phyloP scores from a whole-genome alignment of 352 stramenopile genomes.

The Pythium sukuiense region DNA sequence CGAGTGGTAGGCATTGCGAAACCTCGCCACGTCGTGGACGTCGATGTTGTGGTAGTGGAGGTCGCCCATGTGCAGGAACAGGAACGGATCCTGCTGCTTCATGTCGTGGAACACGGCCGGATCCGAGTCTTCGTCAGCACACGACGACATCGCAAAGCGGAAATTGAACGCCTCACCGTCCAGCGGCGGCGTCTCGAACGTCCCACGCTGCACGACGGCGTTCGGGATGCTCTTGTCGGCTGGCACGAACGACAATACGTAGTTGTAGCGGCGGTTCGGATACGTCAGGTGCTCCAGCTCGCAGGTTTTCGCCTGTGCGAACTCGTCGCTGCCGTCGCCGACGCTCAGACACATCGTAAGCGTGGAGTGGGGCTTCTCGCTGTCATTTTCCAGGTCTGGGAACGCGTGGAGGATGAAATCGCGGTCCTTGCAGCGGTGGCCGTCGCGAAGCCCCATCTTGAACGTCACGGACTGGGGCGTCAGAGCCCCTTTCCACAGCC shows the following conservation, averaged over 20 bases:
- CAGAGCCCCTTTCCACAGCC: constrained; percentile 74
- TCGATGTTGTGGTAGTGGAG: constrained; percentile 87
- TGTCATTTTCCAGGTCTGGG: constrained; percentile 35
- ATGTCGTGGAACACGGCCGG: constrained; percentile 60
- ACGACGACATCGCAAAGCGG: constrained; percentile 78
- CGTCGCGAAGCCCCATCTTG: constrained; percentile 63
- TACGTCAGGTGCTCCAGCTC: constrained; percentile 46
- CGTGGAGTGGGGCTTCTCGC: constrained; percentile 50
- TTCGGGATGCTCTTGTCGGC: constrained; percentile 28
- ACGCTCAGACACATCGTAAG: constrained; percentile 31
- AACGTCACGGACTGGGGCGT: constrained; percentile 67
- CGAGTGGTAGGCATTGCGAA: constrained; percentile 64
- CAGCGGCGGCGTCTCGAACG: constrained; percentile 47
- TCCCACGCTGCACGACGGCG: constrained; percentile 35
- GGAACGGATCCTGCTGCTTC: constrained; percentile 55
- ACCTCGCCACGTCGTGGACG: constrained; percentile 57
- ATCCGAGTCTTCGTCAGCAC: constrained; percentile 78
- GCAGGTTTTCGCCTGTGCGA: constrained; percentile 50
- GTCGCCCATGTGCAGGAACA: constrained; percentile 90
- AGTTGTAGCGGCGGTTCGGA: constrained; percentile 52
- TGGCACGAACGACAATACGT: constrained; percentile 49
- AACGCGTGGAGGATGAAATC: constrained; percentile 64
- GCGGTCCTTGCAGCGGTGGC: constrained; percentile 44
- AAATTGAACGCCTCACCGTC: constrained; percentile 61
- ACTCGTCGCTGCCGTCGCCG: constrained; percentile 28